Evolutionary conservation across 768 basidiomycete genomes (phyloP).

Genomic region (Leccinum disarticulatum): DNA sequence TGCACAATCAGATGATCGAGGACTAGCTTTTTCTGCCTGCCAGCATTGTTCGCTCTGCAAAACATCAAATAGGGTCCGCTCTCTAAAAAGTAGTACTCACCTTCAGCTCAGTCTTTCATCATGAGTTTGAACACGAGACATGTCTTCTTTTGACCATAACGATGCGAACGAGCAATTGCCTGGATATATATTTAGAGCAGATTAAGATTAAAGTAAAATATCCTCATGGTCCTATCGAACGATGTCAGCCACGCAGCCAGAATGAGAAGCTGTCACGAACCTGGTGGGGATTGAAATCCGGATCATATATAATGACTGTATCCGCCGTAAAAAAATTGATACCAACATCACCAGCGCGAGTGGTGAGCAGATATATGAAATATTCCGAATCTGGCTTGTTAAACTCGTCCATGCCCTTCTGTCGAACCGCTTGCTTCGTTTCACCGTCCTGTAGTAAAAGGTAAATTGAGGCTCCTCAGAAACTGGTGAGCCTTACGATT

Average conservation of each 20-base stretch:
- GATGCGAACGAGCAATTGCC: conserved; percentile 93
- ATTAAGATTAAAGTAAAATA: neutral
- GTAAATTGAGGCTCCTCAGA: conserved; percentile 8
- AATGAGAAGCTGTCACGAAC: conserved; percentile 37
- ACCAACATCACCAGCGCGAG: conserved; percentile 91
- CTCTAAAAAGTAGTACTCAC: conserved; percentile 35
- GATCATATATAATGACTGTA: conserved; percentile 91
- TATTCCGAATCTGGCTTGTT: conserved; percentile 84
- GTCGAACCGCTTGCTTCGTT: conserved; percentile 80
- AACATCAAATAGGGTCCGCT: conserved; percentile 6
- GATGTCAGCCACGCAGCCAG: conserved; percentile 11
- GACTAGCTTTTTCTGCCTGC: conserved; percentile 91
- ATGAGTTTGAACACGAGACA: conserved; percentile 95
- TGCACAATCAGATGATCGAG: conserved; percentile 95
- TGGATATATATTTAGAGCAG: conserved; percentile 33
- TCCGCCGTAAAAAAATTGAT: conserved; percentile 93
- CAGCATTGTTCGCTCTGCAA: conserved; percentile 83
- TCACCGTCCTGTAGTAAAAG: conserved; percentile 70
- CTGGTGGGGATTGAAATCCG: conserved; percentile 98
- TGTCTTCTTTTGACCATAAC: conserved; percentile 93
- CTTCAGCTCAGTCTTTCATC: conserved; percentile 93
- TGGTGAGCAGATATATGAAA: conserved; percentile 89
- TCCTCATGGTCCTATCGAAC: conserved; percentile 54
- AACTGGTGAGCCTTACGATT: conserved; percentile 48
- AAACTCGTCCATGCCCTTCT: conserved; percentile 94